phyloP scores from a whole-genome alignment of 768 basidiomycete genomes.

The Butyriboletus loyo region DNA sequence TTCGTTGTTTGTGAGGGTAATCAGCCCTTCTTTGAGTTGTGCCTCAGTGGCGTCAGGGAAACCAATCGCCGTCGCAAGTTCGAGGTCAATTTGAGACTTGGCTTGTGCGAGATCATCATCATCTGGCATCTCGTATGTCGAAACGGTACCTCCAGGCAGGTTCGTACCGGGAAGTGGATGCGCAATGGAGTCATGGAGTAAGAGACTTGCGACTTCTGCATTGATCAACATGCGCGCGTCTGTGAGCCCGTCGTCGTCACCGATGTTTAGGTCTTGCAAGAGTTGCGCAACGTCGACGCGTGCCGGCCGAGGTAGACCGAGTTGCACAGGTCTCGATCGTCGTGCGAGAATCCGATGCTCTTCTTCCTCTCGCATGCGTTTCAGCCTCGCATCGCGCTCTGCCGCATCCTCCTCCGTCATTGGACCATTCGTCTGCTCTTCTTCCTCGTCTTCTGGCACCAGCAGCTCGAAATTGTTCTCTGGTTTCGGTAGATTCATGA shows the following conservation, averaged over 20 bases:
- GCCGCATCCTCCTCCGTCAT: constrained; percentile 80
- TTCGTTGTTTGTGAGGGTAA: constrained; percentile 60
- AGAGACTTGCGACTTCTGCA: constrained; percentile 69
- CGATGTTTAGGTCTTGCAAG: constrained; percentile 54
- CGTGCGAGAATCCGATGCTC: constrained; percentile 77
- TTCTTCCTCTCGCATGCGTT: constrained; percentile 67
- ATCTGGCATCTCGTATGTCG: constrained; percentile 68
- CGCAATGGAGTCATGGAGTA: constrained; percentile 85
- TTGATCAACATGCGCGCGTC: constrained; percentile 67
- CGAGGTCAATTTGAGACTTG: constrained; percentile 67
- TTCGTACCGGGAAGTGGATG: constrained; percentile 88
- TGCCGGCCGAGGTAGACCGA: constrained; percentile 79
- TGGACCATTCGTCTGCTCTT: constrained; percentile 27
- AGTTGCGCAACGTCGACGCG: constrained; percentile 72
- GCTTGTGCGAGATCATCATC: constrained; percentile 75
- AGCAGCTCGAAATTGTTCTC: constrained; percentile 98
- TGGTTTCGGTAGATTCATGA: constrained; percentile 81
- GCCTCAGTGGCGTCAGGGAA: constrained; percentile 80
- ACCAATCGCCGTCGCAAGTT: constrained; percentile 77
- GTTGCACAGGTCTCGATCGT: constrained; percentile 77
- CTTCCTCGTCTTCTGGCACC: constrained; percentile 83
- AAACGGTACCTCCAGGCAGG: constrained; percentile 66
- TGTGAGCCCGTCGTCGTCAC: constrained; percentile 44
- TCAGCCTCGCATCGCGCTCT: constrained; percentile 78
- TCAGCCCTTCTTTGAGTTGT: constrained; percentile 75